phyloP scores from a whole-genome alignment of 176 grass and related monocot genomes.

The Lolium perenne region DNA sequence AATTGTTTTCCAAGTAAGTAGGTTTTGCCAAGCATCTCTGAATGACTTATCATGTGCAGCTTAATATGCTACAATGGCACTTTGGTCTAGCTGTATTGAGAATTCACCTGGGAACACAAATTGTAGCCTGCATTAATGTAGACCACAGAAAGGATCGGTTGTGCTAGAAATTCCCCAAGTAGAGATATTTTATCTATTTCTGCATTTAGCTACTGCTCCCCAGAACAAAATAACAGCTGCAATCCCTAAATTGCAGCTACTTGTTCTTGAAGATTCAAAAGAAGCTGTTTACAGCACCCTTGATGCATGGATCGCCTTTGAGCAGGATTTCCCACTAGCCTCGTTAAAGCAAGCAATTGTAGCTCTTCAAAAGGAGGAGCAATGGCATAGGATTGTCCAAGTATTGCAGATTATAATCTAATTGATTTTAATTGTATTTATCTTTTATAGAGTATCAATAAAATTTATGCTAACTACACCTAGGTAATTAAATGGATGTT shows the following conservation, averaged over 20 bases:
- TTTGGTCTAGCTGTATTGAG: too few species aligned
- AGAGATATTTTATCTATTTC: not conserved
- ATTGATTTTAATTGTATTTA: constrained; percentile 32
- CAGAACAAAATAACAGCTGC: constrained; percentile 3
- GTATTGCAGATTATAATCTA: constrained; percentile 37
- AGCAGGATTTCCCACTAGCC: constrained; percentile 68
- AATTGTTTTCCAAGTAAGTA: constrained; percentile 1
- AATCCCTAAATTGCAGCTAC: constrained; percentile 55
- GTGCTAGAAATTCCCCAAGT: constrained; percentile 13
- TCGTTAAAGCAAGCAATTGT: constrained; percentile 71
- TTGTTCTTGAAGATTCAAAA: constrained; percentile 81
- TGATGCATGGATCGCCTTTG: constrained; percentile 91
- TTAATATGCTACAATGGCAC: not conserved
- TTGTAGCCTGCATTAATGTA: not conserved
- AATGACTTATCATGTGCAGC: not conserved
- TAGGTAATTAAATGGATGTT: constrained; percentile 94
- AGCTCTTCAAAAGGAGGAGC: constrained; percentile 85
- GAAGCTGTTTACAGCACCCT: constrained; percentile 85
- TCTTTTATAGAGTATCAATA: constrained; percentile 16
- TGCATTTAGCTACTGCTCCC: not conserved
- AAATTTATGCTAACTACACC: constrained; percentile 6
- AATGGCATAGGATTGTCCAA: constrained; percentile 95
- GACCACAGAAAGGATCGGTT: not conserved
- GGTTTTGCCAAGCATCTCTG: not conserved
- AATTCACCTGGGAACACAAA: too few species aligned